These are phyloP conservation scores for Pisolithus thermaeus DNA, from an alignment of 1,284 basidiomycete species.

Conservation along the genomic window DNA sequence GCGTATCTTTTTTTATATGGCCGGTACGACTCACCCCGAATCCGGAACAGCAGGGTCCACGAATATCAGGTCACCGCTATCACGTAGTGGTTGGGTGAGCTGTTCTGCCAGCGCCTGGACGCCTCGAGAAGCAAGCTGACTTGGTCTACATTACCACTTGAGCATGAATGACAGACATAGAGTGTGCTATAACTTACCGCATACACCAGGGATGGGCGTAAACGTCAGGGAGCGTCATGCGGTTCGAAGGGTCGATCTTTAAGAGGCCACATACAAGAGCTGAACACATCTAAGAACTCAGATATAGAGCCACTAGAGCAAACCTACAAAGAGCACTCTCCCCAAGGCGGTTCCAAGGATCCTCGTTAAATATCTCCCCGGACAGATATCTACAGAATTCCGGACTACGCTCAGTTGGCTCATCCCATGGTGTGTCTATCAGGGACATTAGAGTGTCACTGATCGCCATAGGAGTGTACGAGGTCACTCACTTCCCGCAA, in stretches of 20 bases:
- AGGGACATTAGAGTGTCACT: background rate
- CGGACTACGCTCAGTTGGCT: constrained; percentile 74
- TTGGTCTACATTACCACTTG: constrained; percentile 44
- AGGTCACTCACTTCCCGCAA: constrained; percentile 77
- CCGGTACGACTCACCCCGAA: constrained; percentile 13
- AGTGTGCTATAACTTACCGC: constrained; percentile 40
- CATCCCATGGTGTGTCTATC: constrained; percentile 96
- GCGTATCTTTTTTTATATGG: background rate
- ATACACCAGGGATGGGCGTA: constrained; percentile 76
- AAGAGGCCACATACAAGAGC: constrained; percentile 74
- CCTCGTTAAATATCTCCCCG: constrained; percentile 71
- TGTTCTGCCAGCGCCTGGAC: constrained; percentile 53
- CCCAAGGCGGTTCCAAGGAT: constrained; percentile 79
- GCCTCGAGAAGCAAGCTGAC: constrained; percentile 60
- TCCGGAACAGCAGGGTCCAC: constrained; percentile 47
- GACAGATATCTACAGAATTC: constrained; percentile 77
- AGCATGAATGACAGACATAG: background rate
- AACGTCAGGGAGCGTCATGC: constrained; percentile 70
- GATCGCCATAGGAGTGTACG: background rate
- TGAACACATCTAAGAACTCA: constrained; percentile 22
- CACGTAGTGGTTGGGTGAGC: constrained; percentile 61
- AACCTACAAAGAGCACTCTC: constrained; percentile 55
- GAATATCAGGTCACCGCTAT: constrained; percentile 64
- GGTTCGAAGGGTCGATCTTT: constrained; percentile 62
- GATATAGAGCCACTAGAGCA: background rate